Conservation (phyloP, 2,329 filamentous ascomycete species). For the Phaeosphaeriaceae sp. region DNA sequence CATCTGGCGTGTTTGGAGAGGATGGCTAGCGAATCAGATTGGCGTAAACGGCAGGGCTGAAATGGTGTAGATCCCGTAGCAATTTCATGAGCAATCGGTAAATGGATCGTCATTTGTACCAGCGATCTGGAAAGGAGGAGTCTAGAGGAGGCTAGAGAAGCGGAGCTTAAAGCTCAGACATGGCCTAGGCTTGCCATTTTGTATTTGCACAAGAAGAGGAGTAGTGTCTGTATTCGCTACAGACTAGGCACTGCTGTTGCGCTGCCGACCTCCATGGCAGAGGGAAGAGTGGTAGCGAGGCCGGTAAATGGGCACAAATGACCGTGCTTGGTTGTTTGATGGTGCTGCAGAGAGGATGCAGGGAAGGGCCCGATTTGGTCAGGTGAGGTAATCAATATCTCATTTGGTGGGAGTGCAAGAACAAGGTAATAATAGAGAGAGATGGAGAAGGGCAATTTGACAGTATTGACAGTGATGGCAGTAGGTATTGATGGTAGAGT, state of each 20-base stretch:
- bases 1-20: conserved; percentile 13
- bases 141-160: conserved; percentile 2
- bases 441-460: background rate
- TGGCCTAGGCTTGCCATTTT: background rate
- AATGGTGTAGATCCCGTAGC: conserved; percentile 24
- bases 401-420: no score
- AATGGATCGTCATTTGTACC: conserved; percentile 22
- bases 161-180: background rate
- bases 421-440: no score
- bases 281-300: background rate
- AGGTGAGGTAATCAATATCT: conserved; percentile 5
- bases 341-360: background rate
- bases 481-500: background rate
- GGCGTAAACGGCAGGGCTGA: conserved; percentile 18
- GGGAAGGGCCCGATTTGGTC: background rate
- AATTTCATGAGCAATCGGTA: conserved; percentile 27
- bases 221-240: no score
- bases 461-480: background rate
- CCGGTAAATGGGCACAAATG: background rate
- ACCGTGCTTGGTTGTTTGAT: no score
- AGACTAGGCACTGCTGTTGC: no score
- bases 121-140: background rate
- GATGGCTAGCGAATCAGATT: conserved; percentile 12
- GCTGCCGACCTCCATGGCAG: no score
- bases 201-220: no score